Evolutionary conservation across 1,284 basidiomycete species (phyloP).

Genomic region (Naganishia cerealis): DNA sequence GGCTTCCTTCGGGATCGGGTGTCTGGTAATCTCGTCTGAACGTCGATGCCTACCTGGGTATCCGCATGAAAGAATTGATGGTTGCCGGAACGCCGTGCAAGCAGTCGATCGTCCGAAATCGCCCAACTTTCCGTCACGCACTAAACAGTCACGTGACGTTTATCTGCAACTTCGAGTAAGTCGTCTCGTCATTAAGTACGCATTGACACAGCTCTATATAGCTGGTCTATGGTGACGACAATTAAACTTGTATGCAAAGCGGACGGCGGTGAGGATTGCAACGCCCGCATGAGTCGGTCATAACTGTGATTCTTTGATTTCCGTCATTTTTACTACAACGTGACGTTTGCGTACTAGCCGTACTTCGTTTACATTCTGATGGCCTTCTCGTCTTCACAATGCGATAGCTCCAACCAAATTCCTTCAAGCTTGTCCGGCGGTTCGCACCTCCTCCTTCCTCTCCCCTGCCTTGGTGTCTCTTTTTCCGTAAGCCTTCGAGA

Average conservation of each 20-base stretch:
- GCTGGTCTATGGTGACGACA: no score
- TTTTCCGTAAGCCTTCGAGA: conserved; percentile 52
- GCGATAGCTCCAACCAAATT: no score
- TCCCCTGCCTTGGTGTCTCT: conserved; percentile 36
- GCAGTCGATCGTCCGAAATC: conserved; percentile 3
- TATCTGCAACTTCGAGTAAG: background rate
- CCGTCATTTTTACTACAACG: no score
- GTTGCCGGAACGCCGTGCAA: conserved; percentile 19
- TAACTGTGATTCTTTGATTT: no score
- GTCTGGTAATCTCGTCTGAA: background rate
- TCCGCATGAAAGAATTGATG: conserved; percentile 2
- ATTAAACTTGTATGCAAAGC: no score
- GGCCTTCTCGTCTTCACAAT: no score
- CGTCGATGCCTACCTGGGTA: background rate
- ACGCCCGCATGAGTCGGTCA: no score
- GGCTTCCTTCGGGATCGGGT: background rate
- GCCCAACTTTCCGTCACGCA: conserved; percentile 11
- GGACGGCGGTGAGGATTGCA: no score
- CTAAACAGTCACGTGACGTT: conserved; percentile 5
- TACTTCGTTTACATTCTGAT: no score
- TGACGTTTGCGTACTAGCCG: no score
- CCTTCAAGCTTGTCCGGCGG: conserved; percentile 26
- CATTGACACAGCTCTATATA: no score
- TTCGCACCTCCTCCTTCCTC: conserved; percentile 33
- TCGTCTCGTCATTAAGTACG: no score